Conservation (phyloP, 306 rosid species). For the Abrus pulchellus region DNA sequence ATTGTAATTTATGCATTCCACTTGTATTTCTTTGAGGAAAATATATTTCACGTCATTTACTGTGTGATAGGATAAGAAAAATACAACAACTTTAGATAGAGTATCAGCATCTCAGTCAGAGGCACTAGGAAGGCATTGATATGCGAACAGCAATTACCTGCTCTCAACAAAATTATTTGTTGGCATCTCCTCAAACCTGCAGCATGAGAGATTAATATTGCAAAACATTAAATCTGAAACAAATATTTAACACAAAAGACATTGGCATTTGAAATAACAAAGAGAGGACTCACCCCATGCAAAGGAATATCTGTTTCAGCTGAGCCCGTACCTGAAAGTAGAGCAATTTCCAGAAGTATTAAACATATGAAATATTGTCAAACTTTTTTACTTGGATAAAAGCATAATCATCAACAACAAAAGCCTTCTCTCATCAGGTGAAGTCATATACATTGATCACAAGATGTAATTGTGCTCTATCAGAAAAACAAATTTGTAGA, state of each 20-base stretch:
- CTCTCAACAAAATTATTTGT: conserved; percentile 96
- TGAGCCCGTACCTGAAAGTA: conserved; percentile 79
- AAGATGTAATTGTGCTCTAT: background rate
- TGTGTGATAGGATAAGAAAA: background rate
- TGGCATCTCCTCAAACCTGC: conserved; percentile 99
- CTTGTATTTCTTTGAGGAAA: background rate
- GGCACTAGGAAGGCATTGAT: conserved; percentile 19
- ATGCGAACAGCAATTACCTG: conserved; percentile 64
- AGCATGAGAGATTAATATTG: conserved; percentile 31
- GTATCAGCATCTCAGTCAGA: background rate
- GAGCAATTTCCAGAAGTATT: conserved; percentile 40
- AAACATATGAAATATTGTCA: conserved; percentile 22
- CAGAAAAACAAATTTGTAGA: background rate
- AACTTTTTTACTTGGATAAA: background rate
- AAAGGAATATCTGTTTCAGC: conserved; percentile 80
- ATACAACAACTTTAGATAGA: background rate
- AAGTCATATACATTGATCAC: background rate
- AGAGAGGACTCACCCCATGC: conserved; percentile 81
- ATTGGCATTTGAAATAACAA: conserved; percentile 30
- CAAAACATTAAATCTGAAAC: conserved; percentile 32
- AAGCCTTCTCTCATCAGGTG: background rate
- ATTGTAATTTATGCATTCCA: background rate
- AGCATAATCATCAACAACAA: conserved; percentile 19
- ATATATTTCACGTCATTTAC: background rate
- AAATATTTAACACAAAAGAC: conserved; percentile 33